phyloP scores from a whole-genome alignment of 495 filamentous ascomycete species.

The Hypoxylon intermedium region DNA sequence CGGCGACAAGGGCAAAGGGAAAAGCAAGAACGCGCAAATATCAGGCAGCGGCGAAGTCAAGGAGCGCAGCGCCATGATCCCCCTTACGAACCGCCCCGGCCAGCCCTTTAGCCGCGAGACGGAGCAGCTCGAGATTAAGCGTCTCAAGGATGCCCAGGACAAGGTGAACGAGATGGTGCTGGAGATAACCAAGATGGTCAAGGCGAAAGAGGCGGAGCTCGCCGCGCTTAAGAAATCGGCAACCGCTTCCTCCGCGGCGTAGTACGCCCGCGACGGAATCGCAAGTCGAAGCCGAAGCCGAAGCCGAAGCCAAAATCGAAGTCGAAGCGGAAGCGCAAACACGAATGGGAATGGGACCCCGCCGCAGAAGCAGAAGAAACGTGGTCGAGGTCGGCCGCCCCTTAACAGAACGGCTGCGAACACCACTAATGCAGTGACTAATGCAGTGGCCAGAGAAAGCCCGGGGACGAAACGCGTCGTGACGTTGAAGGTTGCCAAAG shows the following conservation, averaged over 20 bases:
- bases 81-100: slow-evolving; percentile 64
- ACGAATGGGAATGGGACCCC: too few relatives aligned
- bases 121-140: slow-evolving; percentile 75
- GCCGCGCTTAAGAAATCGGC: slow-evolving; percentile 49
- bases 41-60: slow-evolving; percentile 52
- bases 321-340: too few relatives aligned
- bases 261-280: too few relatives aligned
- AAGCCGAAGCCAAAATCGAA: too few relatives aligned
- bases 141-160: slow-evolving; percentile 72
- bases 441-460: not conserved
- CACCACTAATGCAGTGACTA: too few relatives aligned
- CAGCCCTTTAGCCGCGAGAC: slow-evolving; percentile 78
- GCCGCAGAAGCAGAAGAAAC: too few relatives aligned
- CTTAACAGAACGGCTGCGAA: too few relatives aligned
- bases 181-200: slow-evolving; percentile 69
- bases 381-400: too few relatives aligned
- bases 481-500: not conserved
- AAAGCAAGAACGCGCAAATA: slow-evolving; percentile 40
- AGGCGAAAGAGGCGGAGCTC: slow-evolving; percentile 63
- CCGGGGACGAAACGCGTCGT: not conserved
- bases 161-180: slow-evolving; percentile 70
- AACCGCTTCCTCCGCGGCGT: slow-evolving; percentile 32
- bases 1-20: slow-evolving; percentile 55
- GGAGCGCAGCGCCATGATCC: slow-evolving; percentile 73
- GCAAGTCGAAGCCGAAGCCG: too few relatives aligned